Conservation (phyloP, 2,329 filamentous ascomycete genomes). For the Pseudocercospora pini-densiflorae region DNA sequence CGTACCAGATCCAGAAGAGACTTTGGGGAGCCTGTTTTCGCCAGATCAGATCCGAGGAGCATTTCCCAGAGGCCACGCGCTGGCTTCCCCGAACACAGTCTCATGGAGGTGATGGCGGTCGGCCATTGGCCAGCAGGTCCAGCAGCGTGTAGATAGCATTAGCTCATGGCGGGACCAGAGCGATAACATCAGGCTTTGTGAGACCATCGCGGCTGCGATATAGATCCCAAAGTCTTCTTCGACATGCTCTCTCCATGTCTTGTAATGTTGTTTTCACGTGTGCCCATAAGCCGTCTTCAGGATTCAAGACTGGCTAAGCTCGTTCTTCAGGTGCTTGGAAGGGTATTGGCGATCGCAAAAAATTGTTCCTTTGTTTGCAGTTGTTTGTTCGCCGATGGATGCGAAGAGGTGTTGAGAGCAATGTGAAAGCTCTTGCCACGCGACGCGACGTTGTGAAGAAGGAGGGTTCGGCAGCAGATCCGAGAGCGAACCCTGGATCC, state of each 20-base stretch:
- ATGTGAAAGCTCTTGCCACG: neutral
- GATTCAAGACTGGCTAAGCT: neutral
- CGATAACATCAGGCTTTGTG: neutral
- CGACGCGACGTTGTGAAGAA: neutral
- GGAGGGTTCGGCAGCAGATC: neutral
- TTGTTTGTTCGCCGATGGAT: neutral
- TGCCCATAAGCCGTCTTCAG: neutral
- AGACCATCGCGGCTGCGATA: neutral
- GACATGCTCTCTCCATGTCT: neutral
- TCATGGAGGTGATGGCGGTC: neutral
- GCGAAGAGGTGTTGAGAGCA: neutral
- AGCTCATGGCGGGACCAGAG: too few relatives aligned
- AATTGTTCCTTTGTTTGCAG: neutral
- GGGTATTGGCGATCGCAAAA: neutral
- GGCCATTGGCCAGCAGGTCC: too few relatives aligned
- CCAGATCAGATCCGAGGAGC: neutral
- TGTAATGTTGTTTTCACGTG: neutral
- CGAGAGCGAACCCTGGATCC: neutral
- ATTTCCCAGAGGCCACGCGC: neutral
- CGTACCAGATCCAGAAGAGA: neutral
- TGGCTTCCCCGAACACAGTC: neutral
- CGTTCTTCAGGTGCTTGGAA: neutral
- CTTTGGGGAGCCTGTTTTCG: neutral
- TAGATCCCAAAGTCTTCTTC: neutral
- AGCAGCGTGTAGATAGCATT: too few relatives aligned